Base-by-base conservation (phyloP, 345 rosid species). In the Passiflora organensis region DNA sequence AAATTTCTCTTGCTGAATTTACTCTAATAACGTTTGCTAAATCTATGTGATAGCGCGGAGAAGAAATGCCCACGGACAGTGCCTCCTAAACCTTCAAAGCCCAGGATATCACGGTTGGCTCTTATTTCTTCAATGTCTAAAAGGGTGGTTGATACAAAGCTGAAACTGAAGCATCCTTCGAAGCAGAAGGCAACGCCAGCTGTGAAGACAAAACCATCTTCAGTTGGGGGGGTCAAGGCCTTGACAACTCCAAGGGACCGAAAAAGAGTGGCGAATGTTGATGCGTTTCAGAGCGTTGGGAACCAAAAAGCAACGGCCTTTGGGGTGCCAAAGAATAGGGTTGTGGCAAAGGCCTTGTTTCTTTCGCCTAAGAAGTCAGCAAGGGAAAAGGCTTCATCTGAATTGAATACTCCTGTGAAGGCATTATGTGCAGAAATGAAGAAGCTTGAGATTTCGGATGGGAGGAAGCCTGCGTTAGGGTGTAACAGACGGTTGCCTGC, bases 41-140 rank as follows among this genome's bases (percentile, higher is more conserved):
- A 18, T 57, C 51, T 39, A 3, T 51, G 58, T 62, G 50, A 37
- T 48, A 84, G 82, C 59, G 54, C 70, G 16, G 72, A 56, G 6
- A 46, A 41, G 59, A 87, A 83, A 72, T 89, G 96, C 21, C 96
- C 99, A 0, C 79, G 62, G 17, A 82, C 97, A 0, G 96, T 80
- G 68, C 99, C 97, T 42, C 80, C 91, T 17, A 93, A 93, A 73
- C 62, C 85, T 19, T 84, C 85, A 2, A 82, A 78, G 66, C 67
- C 91, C 32, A 78, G 93, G 14, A 38, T 79, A 1, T 69, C 95
- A 24, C 81, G 65, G 63, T 38, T 93, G 49, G 96, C 89, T 10
- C 72, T 86, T 73, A 78, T 93, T 63, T 81, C 96, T 50, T 82
- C 99, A 0, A 77, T 89, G 59, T 73, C 90, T 43, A 75, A 75